phyloP scores from a whole-genome alignment of 495 filamentous ascomycete species.

The Penicillium alfredii region DNA sequence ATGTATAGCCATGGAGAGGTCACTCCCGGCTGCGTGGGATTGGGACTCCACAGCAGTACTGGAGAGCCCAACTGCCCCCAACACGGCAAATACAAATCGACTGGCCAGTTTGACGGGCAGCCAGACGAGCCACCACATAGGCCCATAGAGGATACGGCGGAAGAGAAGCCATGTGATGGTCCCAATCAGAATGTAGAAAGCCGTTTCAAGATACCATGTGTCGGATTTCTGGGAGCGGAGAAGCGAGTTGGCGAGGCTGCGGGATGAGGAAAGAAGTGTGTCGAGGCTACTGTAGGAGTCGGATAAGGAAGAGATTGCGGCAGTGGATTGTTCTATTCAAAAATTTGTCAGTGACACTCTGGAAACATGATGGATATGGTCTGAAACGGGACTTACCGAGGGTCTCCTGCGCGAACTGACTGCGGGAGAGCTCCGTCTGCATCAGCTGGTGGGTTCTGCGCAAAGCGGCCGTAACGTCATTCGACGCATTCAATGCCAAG shows the following conservation, averaged over 20 bases:
- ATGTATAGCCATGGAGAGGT: slow-evolving; percentile 12
- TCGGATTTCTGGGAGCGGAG: slow-evolving; percentile 86
- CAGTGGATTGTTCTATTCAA: slow-evolving; percentile 59
- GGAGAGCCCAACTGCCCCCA: slow-evolving; percentile 35
- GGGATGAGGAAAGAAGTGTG: slow-evolving; percentile 62
- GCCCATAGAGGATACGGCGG: slow-evolving; percentile 77
- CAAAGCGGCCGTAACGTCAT: slow-evolving; percentile 77
- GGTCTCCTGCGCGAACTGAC: slow-evolving; percentile 82
- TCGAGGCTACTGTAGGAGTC: slow-evolving; percentile 76
- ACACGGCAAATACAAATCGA: slow-evolving; percentile 40
- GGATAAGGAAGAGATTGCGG: slow-evolving; percentile 70
- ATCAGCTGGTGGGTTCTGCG: slow-evolving; percentile 80
- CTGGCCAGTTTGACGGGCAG: slow-evolving; percentile 63
- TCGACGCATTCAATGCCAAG: slow-evolving; percentile 62
- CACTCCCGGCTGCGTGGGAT: slow-evolving; percentile 7
- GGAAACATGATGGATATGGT: not conserved
- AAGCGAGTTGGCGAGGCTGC: slow-evolving; percentile 70
- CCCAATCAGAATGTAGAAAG: slow-evolving; percentile 69
- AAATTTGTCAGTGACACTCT: slow-evolving; percentile 7
- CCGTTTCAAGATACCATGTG: slow-evolving; percentile 91
- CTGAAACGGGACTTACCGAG: slow-evolving; percentile 40
- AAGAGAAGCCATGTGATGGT: slow-evolving; percentile 85
- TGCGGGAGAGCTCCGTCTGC: slow-evolving; percentile 71
- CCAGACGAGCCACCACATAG: slow-evolving; percentile 83
- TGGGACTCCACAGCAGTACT: slow-evolving; percentile 26